Evolutionary conservation across 2,329 filamentous ascomycete species (phyloP).

Genomic region (Ceratocystis harringtonii): DNA sequence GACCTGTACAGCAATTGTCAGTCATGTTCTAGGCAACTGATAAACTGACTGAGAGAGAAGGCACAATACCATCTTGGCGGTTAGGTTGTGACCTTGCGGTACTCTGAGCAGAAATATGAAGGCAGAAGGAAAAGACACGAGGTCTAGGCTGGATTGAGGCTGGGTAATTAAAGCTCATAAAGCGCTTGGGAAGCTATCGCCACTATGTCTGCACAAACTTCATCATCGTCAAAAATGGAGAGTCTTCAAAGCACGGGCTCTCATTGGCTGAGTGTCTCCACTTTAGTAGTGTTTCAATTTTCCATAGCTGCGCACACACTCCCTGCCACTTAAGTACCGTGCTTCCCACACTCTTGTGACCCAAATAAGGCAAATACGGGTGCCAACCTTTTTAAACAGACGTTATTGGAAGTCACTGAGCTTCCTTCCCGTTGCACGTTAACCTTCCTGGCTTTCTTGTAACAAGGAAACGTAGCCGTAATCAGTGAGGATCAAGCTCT

Average conservation of each 20-base stretch:
- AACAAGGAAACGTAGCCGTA: constrained; percentile 16
- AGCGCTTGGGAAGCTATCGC: neutral
- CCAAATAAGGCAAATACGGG: neutral
- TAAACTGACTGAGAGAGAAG: too few relatives aligned
- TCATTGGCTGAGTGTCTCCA: constrained; percentile 9
- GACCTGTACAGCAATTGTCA: constrained; percentile 37
- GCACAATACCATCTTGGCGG: constrained; percentile 13
- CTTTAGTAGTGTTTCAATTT: neutral
- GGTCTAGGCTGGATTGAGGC: neutral
- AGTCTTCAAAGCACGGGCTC: neutral
- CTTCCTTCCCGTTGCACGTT: neutral
- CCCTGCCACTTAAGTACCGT: neutral
- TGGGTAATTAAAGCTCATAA: neutral
- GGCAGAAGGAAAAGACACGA: neutral
- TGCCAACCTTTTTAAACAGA: neutral
- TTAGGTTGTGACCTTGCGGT: constrained; percentile 8
- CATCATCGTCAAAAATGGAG: constrained; percentile 6
- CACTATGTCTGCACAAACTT: neutral
- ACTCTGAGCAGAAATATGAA: neutral
- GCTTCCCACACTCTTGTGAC: too few relatives aligned
- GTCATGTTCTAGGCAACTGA: neutral
- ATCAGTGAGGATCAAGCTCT: constrained; percentile 9
- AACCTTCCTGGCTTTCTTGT: neutral
- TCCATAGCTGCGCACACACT: neutral
- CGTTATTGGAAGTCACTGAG: neutral